phyloP scores from a whole-genome alignment of 495 filamentous ascomycete species.

The Evansstolkia leycettana region DNA sequence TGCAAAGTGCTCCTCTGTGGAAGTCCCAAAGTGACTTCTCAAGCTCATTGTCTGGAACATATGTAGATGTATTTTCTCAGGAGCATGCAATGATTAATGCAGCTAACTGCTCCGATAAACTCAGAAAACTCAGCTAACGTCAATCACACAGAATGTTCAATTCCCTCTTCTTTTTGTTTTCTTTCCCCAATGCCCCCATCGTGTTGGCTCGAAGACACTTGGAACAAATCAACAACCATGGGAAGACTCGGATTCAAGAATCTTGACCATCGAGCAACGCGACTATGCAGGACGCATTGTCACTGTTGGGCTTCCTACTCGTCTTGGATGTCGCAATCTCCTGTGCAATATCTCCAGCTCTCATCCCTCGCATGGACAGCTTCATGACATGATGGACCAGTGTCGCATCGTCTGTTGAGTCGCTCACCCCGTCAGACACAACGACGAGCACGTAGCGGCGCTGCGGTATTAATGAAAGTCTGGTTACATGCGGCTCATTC shows the following conservation, averaged over 20 bases:
- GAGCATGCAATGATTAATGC: too few species aligned
- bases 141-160: too few species aligned
- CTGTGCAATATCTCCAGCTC: conserved; percentile 20
- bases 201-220: too few species aligned
- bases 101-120: too few species aligned
- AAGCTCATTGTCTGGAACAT: too few species aligned
- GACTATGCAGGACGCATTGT: conserved; percentile 25
- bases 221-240: too few species aligned
- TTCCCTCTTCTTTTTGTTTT: too few species aligned
- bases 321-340: conserved; percentile 10
- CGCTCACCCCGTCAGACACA: conserved; percentile 22
- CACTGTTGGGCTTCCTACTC: conserved; percentile 10
- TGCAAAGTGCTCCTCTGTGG: too few species aligned
- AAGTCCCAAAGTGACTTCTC: too few species aligned
- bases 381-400: conserved; percentile 25
- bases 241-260: conserved; percentile 12
- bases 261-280: conserved; percentile 18
- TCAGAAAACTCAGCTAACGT: too few species aligned
- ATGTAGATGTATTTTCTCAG: too few species aligned
- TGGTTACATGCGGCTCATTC: conserved; percentile 20
- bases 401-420: conserved; percentile 14
- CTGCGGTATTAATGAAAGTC: conserved; percentile 9
- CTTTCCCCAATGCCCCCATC: too few species aligned
- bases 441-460: conserved; percentile 21
- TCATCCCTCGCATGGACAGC: conserved; percentile 17